Evolutionary conservation across 352 stramenopile genomes (phyloP), one percentile per base, ranked within the genome.

Genomic region (Phytophthora colocasiae): DNA sequence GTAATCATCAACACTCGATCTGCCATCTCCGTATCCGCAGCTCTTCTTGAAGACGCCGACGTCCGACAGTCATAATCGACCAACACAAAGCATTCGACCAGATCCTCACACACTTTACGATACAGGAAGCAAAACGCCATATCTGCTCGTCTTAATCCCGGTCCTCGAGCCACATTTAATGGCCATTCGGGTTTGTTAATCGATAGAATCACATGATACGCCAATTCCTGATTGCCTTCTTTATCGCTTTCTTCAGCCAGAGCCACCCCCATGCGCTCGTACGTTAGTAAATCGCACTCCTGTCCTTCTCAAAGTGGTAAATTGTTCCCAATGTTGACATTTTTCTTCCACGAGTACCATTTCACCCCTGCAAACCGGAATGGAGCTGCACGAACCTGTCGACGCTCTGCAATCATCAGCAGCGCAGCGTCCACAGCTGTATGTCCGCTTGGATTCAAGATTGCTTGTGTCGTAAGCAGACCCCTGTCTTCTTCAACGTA

Each of bases 321-420:
- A 27, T 59, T 58, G 10, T 31, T 57, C 1, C 10, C 29, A 10
- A 36, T 34, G 29, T 12, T 32, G 10, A 31, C 7, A 41, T 57
- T 69, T 48, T 55, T 50, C 55, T 66, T 71, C 73, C 76, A 85
- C 9, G 70, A 67, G 58, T 67, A 75, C 79, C 79, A 90, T 63
- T 85, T 85, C 56, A 87, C 74, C 8, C 81, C 81, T 1, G 78
- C 79, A 53, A 87, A 89, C 9, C 75, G 79, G 58, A 90, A 89
- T 55, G 77, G 70, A 36, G 77, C 71, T 2, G 73, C 66, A 9
- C 68, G 53, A 6, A 34, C 32, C 9, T 73, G 46, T 40, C 65
- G 36, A 2, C 48, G 50, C 71, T 90, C 81, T 17, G 67, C 47
- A 5, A 75, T 59, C 19, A 79, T 51, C 4, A 88, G 63, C 27